Conservation (phyloP, 1,284 basidiomycete species). For the Naganishia albida region DNA sequence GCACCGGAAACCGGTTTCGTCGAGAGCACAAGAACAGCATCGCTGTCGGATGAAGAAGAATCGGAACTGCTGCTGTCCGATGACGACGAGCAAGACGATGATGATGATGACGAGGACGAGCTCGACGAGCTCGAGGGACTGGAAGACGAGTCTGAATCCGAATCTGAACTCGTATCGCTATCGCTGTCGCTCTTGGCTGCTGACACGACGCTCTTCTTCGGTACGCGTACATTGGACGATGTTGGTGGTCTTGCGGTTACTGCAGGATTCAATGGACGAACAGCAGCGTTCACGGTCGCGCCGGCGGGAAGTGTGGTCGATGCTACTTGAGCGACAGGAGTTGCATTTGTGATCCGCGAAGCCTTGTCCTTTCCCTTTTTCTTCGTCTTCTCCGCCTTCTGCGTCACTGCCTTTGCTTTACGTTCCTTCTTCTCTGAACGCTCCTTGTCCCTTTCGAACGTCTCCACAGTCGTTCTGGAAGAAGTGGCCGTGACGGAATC, state of each 20-base stretch:
- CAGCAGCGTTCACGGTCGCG: neutral
- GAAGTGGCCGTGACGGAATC: neutral
- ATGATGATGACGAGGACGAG: conserved; percentile 37
- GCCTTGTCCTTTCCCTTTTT: neutral
- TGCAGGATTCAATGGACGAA: no score
- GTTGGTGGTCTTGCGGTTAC: no score
- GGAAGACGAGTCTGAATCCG: conserved; percentile 18
- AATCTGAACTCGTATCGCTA: conserved; percentile 7
- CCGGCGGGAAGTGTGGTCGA: neutral
- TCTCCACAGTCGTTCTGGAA: neutral
- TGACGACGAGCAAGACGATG: conserved; percentile 33
- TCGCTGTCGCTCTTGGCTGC: neutral
- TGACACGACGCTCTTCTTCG: no score
- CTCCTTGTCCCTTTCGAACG: neutral
- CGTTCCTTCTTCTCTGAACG: conserved; percentile 7
- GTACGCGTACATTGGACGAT: no score
- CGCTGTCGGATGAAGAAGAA: conserved; percentile 30
- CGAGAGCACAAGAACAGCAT: conserved; percentile 22
- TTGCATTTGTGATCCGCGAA: neutral
- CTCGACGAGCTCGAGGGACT: conserved; percentile 31
- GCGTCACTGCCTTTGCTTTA: neutral
- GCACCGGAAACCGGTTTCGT: neutral
- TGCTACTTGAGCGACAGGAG: neutral
- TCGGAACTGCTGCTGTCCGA: neutral
- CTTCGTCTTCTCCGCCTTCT: conserved; percentile 10